Percentiles rank a stretch among this genome's conserved stretches.
Evolutionary conservation across 345 rosid species (phyloP).

Genomic region (Odontarrhena argentea): DNA sequence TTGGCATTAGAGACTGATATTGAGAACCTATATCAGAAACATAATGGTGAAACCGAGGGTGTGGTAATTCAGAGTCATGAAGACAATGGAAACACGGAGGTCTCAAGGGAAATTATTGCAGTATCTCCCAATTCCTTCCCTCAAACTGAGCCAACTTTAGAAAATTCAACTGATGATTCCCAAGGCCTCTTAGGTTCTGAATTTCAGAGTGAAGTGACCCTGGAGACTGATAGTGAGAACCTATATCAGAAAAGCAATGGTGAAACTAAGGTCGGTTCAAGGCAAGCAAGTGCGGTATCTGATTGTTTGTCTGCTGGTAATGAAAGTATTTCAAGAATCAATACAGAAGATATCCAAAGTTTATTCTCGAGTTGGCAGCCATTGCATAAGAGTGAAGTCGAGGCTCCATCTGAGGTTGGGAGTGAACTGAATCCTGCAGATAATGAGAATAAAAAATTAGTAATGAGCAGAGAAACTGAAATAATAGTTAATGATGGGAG

Average conservation of each 20-base stretch:
- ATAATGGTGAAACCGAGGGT: too few relatives aligned
- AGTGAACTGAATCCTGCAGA: conserved; percentile 15
- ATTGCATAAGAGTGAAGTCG: conserved; percentile 9
- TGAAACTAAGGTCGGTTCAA: conserved; percentile 25
- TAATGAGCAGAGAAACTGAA: conserved; percentile 7
- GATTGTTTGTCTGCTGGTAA: conserved; percentile 4
- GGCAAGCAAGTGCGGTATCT: conserved; percentile 18
- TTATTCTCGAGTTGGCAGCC: conserved; percentile 22
- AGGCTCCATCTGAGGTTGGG: conserved; percentile 16
- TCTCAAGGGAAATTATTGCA: conserved; percentile 13
- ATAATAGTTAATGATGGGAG: conserved; percentile 6
- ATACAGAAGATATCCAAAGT: conserved; percentile 26
- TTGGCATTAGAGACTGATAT: too few relatives aligned
- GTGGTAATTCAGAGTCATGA: neutral
- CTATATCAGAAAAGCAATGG: neutral
- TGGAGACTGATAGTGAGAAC: neutral
- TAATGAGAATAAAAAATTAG: conserved; percentile 17
- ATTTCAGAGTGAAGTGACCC: conserved; percentile 9
- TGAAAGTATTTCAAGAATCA: conserved; percentile 8
- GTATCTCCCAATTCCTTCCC: conserved; percentile 14
- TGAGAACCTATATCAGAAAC: too few relatives aligned
- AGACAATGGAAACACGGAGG: conserved; percentile 24
- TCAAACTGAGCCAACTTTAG: conserved; percentile 18
- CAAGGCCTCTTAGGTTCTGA: conserved; percentile 1
- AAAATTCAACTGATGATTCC: conserved; percentile 15